Percentiles rank a stretch among this genome's conserved stretches.
Evolutionary conservation across 441 rosid genomes (phyloP).

Genomic region (Pelargonium australe): DNA sequence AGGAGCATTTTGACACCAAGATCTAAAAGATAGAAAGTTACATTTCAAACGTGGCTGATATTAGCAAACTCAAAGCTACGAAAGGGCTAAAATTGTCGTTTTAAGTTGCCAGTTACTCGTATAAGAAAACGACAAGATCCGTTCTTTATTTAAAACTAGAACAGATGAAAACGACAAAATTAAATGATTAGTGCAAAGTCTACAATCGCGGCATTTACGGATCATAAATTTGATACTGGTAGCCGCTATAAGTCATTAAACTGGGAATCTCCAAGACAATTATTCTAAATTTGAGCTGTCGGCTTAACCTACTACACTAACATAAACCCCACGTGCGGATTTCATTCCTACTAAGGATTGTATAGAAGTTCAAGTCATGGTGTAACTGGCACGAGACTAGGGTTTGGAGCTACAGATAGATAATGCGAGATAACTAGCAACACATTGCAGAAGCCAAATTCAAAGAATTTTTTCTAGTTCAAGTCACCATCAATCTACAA

Average conservation of each 20-base stretch:
- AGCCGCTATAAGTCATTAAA: background rate
- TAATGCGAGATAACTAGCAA: background rate
- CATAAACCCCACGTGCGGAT: background rate
- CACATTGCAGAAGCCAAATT: background rate
- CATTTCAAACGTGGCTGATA: background rate
- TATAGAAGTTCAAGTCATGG: too few species aligned
- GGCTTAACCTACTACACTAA: background rate
- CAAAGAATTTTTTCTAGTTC: background rate
- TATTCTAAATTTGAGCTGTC: background rate
- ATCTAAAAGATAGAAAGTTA: background rate
- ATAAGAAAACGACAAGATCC: constrained; percentile 1
- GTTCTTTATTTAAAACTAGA: background rate
- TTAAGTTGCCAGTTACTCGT: background rate
- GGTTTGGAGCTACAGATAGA: background rate
- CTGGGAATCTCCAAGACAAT: background rate
- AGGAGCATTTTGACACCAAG: background rate
- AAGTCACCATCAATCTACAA: too few species aligned
- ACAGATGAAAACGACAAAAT: background rate
- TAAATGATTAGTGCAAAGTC: background rate
- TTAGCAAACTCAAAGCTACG: background rate
- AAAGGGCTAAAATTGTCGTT: background rate
- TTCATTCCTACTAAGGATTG: too few species aligned
- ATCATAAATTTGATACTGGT: background rate
- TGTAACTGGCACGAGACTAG: background rate
- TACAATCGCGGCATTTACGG: background rate